Evolutionary conservation across 331 rosid genomes (phyloP), one percentile per base, ranked within the genome.

Genomic region (Erythrophleum ivorense): DNA sequence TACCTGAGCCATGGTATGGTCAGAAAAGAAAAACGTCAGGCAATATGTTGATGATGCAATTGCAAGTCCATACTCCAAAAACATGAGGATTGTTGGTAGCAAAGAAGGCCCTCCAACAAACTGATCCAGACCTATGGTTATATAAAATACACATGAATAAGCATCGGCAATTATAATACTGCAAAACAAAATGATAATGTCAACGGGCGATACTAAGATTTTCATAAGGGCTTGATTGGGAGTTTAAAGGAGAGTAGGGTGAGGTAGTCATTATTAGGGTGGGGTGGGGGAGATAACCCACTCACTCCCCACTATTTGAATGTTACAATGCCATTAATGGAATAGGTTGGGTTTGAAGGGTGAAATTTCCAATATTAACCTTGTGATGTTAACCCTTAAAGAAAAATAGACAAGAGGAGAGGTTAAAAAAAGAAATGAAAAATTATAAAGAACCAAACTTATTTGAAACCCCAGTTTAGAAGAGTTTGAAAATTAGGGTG

Each of bases 1-100:
- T 80, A 95, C 99, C 97, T 93, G 99, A 63, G 99, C 98, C 92
- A 95, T 81, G 65, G 86, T 91, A 84, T 91, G 98, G 84, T 95
- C 96, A 41, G 87, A 82, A 87, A 95, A 91, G 94, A 89, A 93
- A 87, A 95, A 91, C 41, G 98, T 90, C 81, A 93, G 98, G 89
- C 98, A 93, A 79, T 95, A 93, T 18, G 98, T 95, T 57, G 97
- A 90, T 38, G 98, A 95, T 63, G 98, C 97, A 75, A 86, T 85
- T 68, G 98, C 96, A 18, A 93, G 84, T 73, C 99, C 99, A 82
- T 95, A 93, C 81, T 89, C 97, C 88, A 93, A 83, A 77, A 93
- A 89, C 92, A 95, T 78, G 81, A 91, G 36, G 70, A 89, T 82
- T 5, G 97, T 95, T 33, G 93, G 91, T 78, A 93, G 78, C 85